Conservation (phyloP, 2,329 filamentous ascomycete species). For the Bretziella fagacearum region DNA sequence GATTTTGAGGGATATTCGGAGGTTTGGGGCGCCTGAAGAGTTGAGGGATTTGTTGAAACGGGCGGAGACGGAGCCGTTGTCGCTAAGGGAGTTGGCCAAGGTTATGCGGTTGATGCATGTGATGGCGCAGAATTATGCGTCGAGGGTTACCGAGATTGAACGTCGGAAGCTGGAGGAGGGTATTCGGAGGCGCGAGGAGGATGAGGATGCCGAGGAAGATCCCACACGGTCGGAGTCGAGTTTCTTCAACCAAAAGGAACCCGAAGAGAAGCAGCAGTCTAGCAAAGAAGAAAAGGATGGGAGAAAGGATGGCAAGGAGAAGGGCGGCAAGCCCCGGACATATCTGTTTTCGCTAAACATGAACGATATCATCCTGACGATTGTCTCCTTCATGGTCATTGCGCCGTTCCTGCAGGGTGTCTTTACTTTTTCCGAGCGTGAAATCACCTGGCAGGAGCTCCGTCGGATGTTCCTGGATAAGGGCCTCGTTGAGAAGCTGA, state of each 20-base stretch:
- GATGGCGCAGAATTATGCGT: constrained; percentile 30
- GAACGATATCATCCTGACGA: constrained; percentile 38
- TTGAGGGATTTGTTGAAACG: constrained; percentile 40
- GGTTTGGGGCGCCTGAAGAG: constrained; percentile 52
- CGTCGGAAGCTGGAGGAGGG: constrained; percentile 13
- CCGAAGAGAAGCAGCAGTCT: constrained; percentile 13
- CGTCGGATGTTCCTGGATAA: constrained; percentile 86
- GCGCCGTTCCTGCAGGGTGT: constrained; percentile 27
- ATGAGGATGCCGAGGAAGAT: constrained; percentile 16
- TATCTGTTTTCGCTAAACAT: constrained; percentile 23
- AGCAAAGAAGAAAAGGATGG: too few species aligned
- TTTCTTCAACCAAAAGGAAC: constrained; percentile 15
- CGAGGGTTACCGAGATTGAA: constrained; percentile 13
- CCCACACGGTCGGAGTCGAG: background rate
- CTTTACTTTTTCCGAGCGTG: constrained; percentile 31
- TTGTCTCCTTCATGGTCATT: constrained; percentile 25
- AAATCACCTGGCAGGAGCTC: constrained; percentile 98
- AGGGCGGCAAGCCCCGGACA: constrained; percentile 24
- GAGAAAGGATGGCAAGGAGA: constrained; percentile 10
- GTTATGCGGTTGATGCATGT: constrained; percentile 38
- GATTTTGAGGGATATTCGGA: constrained; percentile 44
- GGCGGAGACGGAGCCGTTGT: constrained; percentile 35
- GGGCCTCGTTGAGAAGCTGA: constrained; percentile 83
- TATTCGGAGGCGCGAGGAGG: constrained; percentile 11
- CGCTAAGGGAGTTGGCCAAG: constrained; percentile 38